Evolutionary conservation across 164 flowering plant species (phyloP).

Genomic region (Tetracentron sinense): DNA sequence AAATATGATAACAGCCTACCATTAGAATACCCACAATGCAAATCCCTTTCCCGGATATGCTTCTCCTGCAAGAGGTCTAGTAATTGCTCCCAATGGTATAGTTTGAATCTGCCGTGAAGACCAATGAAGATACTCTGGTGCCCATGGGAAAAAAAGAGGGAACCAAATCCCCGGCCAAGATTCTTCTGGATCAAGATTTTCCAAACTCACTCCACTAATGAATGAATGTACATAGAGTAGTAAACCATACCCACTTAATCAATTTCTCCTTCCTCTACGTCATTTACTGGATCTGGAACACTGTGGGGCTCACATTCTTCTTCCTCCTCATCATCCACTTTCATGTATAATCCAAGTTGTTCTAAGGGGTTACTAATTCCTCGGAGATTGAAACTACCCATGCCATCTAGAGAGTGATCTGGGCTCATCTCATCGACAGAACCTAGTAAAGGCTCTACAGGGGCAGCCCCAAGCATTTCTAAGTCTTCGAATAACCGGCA

Average conservation of each 20-base stretch:
- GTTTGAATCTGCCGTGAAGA: too few species aligned
- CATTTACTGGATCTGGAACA: conserved; percentile 26
- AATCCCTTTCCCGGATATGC: too few species aligned
- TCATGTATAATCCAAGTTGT: conserved; percentile 85
- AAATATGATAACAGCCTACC: not conserved
- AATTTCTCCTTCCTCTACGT: conserved; percentile 84
- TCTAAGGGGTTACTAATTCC: conserved; percentile 71
- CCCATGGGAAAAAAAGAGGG: too few species aligned
- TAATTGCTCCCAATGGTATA: too few species aligned
- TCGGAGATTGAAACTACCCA: conserved; percentile 62
- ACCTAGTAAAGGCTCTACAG: conserved; percentile 54
- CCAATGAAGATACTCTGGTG: too few species aligned
- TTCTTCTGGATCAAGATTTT: not conserved
- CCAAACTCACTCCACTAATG: not conserved
- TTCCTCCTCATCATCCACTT: conserved; percentile 65
- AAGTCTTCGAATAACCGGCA: conserved; percentile 66
- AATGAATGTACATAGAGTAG: not conserved
- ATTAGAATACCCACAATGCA: too few species aligned
- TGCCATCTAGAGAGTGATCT: conserved; percentile 49
- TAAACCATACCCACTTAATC: conserved; percentile 35
- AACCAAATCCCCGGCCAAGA: too few species aligned
- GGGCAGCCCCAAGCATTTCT: conserved; percentile 69
- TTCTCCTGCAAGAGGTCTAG: too few species aligned
- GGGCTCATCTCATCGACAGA: conserved; percentile 76
- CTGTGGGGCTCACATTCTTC: conserved; percentile 46